Conservation (phyloP, 176 grass and related monocot genomes). For the Ampelocalamus luodianensis region DNA sequence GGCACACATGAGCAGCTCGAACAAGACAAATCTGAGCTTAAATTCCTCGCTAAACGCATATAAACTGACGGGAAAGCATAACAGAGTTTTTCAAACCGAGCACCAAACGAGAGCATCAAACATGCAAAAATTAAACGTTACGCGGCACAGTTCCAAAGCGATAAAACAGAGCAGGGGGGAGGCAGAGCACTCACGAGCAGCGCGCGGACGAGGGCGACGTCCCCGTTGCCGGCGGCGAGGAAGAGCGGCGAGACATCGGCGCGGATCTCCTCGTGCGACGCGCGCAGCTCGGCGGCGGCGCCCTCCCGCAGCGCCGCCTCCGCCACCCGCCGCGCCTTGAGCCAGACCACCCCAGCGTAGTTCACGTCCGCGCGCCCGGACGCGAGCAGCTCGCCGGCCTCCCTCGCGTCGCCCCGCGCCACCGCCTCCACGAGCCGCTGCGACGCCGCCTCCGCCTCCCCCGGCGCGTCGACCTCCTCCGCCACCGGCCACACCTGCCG, state of each 20-base stretch:
- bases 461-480: constrained; percentile 49
- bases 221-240: constrained; percentile 84
- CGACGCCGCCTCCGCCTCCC: constrained; percentile 59
- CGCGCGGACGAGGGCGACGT: constrained; percentile 76
- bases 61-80: not conserved
- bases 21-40: not conserved
- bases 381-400: constrained; percentile 62
- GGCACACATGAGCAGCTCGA: not conserved
- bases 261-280: constrained; percentile 83
- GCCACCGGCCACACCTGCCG: constrained; percentile 81
- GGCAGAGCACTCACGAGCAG: constrained; percentile 64
- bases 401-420: constrained; percentile 57
- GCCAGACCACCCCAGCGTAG: constrained; percentile 90
- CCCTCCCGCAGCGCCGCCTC: constrained; percentile 69
- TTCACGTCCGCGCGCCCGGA: constrained; percentile 76
- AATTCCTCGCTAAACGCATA: not conserved
- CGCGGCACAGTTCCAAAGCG: not conserved
- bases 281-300: constrained; percentile 61
- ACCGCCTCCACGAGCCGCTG: constrained; percentile 88
- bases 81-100: not conserved
- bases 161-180: constrained; percentile 2
- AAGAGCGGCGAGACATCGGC: constrained; percentile 94
- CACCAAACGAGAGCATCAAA: not conserved
- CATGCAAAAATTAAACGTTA: not conserved
- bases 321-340: constrained; percentile 56